These are phyloP conservation scores for Jacaranda copaia DNA, from an alignment of 257 asterid genomes.

Conservation along the genomic window DNA sequence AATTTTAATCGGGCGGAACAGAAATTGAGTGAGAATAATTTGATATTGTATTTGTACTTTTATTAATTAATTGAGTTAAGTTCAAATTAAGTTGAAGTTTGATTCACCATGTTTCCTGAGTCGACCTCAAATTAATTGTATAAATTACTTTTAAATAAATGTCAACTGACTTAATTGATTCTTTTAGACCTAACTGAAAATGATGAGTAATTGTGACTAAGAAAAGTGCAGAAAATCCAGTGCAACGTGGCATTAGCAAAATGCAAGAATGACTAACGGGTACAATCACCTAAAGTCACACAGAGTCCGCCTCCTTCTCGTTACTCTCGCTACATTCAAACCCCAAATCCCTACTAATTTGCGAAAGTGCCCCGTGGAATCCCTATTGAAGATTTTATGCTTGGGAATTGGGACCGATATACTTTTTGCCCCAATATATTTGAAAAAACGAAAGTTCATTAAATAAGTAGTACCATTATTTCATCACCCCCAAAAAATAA, in stretches of 20 bases:
- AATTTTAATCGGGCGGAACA: no score
- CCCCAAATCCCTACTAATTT: background rate
- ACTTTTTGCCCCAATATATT: no score
- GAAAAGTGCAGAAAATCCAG: background rate
- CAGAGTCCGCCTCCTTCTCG: constrained; percentile 5
- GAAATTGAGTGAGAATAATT: no score
- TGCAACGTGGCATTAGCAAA: constrained; percentile 22
- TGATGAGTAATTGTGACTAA: background rate
- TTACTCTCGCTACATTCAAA: background rate
- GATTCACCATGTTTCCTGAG: no score
- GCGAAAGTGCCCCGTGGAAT: constrained; percentile 13
- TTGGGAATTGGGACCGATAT: background rate
- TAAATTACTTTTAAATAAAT: no score
- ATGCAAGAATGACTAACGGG: background rate
- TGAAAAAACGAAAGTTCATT: background rate
- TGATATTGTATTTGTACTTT: no score
- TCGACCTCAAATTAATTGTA: no score
- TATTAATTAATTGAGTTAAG: no score
- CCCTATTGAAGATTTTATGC: background rate
- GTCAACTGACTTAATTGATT: no score
- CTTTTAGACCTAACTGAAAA: no score
- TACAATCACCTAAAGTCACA: background rate
- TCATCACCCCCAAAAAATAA: no score
- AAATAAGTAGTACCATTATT: background rate
- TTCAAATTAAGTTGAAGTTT: no score